Evolutionary conservation across 768 basidiomycete genomes (phyloP), one percentile per base, ranked within the genome.

Genomic region (Suillus ampliporus): DNA sequence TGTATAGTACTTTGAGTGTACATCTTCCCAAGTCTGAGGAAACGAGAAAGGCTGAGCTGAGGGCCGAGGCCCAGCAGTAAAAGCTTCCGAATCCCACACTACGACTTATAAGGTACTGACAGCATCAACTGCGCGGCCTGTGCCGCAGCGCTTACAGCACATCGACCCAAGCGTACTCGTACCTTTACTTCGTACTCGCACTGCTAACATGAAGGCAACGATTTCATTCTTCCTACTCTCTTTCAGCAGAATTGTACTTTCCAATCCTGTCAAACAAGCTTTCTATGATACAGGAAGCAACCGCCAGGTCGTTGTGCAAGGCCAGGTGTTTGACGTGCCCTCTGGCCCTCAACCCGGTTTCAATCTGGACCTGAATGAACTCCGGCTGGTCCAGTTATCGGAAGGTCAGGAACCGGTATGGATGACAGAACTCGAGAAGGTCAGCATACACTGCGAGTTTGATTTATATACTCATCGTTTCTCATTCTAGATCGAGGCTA

Each of bases 401-500:
- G 85, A 89, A 59, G 90, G 84, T 40, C 79, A 87, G 70, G 79
- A 79, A 13, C 89, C 92, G 4, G 83, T 89, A 57, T 90, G 87
- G 89, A 90, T 95, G 79, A 86, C 94, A 15, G 95, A 97, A 76
- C 77, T 91, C n/a, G 89, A 95, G 68, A 97, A 97, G 88, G 91
- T 14, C 21, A n/a, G 31, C 3, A n/a, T 6, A 34, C n/a, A 14
- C 52, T 21, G 14, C 51, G 28, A 6, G 48, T 37, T n/a, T 58
- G 14, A 13, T 14, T n/a, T 52, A 4, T 34, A 8, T 17, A 21
- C 47, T 56, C 3, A 28, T 11, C 40, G 52, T 41, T 37, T 28
- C 46, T 14, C 37, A 40, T 63, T n/a, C 34, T 67, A 94, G 93
- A 90, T 96, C 64, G 79, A 86, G 69, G 84, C 87, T 64, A 96